phyloP scores from a whole-genome alignment of 31 red algal genomes.

The Asparagopsis taxiformis region DNA sequence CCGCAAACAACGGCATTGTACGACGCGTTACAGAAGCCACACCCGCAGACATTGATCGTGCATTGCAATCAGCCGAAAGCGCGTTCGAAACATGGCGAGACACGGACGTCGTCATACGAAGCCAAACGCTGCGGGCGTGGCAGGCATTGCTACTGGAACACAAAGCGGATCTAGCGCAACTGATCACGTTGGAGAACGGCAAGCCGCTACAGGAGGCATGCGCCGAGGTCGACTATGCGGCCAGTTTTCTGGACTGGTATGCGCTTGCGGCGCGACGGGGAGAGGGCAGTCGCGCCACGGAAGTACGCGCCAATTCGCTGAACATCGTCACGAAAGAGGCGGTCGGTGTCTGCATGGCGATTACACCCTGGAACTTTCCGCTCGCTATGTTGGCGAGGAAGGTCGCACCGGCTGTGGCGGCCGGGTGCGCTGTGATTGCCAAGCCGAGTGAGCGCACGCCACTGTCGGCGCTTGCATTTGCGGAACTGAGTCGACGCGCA shows the following conservation, averaged over 20 bases:
- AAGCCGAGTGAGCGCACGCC: slow-evolving; percentile 87
- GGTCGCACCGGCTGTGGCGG: too few relatives aligned
- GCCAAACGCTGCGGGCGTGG: slow-evolving; percentile 3
- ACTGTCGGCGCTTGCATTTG: too few relatives aligned
- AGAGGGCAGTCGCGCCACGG: too few relatives aligned
- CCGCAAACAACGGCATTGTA: slow-evolving; percentile 5
- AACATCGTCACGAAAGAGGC: slow-evolving; percentile 50
- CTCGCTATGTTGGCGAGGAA: too few relatives aligned
- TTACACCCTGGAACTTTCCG: too few relatives aligned
- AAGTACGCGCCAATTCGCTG: neutral
- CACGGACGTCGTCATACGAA: neutral
- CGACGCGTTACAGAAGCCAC: neutral
- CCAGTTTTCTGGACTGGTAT: slow-evolving; percentile 81
- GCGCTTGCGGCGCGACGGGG: slow-evolving; percentile 51
- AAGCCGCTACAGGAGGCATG: too few relatives aligned
- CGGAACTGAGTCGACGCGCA: too few relatives aligned
- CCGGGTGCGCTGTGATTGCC: slow-evolving; percentile 81
- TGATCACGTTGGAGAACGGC: too few relatives aligned
- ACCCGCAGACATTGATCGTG: neutral
- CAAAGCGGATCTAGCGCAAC: neutral
- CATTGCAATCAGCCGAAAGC: neutral
- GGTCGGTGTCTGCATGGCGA: slow-evolving; percentile 82
- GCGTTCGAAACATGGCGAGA: slow-evolving; percentile 22
- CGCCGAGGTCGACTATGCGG: too few relatives aligned
- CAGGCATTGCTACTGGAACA: neutral